Conservation (phyloP, 1,284 basidiomycete genomes). For the Apiotrichum veenhuisii region DNA sequence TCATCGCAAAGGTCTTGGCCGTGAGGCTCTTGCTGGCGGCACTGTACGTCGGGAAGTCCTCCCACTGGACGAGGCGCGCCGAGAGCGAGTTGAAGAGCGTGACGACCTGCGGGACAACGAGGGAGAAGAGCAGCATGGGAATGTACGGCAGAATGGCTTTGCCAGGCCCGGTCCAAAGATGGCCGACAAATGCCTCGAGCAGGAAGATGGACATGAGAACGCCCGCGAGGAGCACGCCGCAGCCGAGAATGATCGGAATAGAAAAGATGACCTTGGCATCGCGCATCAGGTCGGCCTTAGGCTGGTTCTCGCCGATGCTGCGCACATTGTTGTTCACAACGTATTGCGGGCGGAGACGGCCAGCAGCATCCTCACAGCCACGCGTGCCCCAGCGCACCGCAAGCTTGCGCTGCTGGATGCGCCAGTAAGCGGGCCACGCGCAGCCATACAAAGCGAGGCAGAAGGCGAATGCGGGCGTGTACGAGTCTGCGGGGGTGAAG, state of each 20-base stretch:
- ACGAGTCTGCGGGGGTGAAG: constrained; percentile 58
- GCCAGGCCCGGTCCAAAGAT: constrained; percentile 81
- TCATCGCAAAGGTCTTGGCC: constrained; percentile 70
- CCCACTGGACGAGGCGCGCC: constrained; percentile 73
- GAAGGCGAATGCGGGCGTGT: constrained; percentile 72
- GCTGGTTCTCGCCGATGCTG: constrained; percentile 12
- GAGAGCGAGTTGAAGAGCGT: constrained; percentile 70
- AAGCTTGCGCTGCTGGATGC: constrained; percentile 71
- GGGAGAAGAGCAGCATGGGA: constrained; percentile 79
- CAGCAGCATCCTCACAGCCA: constrained; percentile 62
- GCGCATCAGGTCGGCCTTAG: constrained; percentile 28
- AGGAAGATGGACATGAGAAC: constrained; percentile 77
- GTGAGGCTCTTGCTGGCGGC: constrained; percentile 76
- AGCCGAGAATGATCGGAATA: constrained; percentile 72
- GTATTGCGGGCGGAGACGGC: constrained; percentile 68
- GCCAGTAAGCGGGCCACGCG: constrained; percentile 85
- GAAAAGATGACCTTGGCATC: constrained; percentile 71
- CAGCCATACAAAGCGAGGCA: constrained; percentile 74
- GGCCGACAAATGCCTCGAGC: constrained; percentile 79
- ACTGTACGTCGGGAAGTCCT: constrained; percentile 80
- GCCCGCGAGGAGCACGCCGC: constrained; percentile 65
- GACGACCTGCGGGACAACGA: constrained; percentile 79
- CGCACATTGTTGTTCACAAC: constrained; percentile 47
- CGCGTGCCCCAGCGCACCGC: constrained; percentile 74
- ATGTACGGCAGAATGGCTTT: constrained; percentile 70